These are phyloP conservation scores for Polytrichum commune DNA, from an alignment of 225 moss, liverwort and hornwort species.

Conservation along the genomic window DNA sequence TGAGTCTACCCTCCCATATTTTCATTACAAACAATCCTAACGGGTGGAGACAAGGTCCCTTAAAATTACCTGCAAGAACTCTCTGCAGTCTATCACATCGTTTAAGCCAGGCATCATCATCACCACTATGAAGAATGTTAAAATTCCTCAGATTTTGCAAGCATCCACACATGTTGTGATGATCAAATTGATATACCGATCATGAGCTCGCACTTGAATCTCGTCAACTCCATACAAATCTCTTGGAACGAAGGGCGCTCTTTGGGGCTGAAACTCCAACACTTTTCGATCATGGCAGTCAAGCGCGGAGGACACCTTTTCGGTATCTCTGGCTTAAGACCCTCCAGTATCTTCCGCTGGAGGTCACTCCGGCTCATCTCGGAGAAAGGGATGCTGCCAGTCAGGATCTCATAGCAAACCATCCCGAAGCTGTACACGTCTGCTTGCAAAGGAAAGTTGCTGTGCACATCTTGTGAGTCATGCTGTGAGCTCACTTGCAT, in stretches of 20 bases:
- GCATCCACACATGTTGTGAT: too few relatives aligned
- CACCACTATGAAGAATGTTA: too few relatives aligned
- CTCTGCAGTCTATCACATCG: too few relatives aligned
- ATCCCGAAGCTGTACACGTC: conserved; percentile 7
- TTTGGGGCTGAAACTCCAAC: conserved; percentile 1
- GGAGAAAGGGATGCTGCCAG: not conserved
- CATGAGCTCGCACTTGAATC: not conserved
- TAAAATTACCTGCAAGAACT: too few relatives aligned
- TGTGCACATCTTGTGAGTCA: not conserved
- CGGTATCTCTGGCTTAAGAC: not conserved
- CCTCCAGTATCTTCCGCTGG: not conserved
- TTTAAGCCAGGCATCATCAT: too few relatives aligned
- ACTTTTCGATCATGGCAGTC: not conserved
- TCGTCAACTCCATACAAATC: conserved; percentile 8
- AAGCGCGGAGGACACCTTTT: not conserved
- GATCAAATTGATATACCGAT: not conserved
- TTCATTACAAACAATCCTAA: too few relatives aligned
- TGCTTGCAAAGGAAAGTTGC: conserved; percentile 1
- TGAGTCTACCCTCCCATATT: too few relatives aligned
- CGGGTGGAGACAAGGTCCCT: too few relatives aligned
- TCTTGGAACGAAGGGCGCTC: not conserved
- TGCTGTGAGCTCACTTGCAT: too few relatives aligned
- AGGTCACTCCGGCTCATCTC: not conserved
- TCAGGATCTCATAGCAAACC: conserved; percentile 7
- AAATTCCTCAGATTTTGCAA: too few relatives aligned